phyloP scores from a whole-genome alignment of 78 protist species.

The Guillardia theta region DNA sequence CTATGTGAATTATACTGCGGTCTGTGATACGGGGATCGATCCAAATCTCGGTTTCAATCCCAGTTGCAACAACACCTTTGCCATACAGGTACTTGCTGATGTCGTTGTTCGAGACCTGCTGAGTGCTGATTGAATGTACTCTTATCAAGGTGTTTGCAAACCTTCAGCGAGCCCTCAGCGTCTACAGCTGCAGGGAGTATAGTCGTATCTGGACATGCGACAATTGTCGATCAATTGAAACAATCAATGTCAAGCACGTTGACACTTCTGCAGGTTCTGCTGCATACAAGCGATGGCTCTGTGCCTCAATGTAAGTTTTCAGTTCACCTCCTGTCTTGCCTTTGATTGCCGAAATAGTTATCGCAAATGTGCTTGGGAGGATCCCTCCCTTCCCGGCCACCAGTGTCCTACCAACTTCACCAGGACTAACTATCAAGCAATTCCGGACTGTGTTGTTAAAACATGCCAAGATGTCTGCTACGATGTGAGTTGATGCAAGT shows the following conservation, averaged over 20 bases:
- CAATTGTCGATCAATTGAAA: neutral
- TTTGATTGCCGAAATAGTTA: neutral
- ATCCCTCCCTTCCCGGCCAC: neutral
- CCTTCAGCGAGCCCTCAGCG: slow-evolving; percentile 17
- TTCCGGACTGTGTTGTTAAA: neutral
- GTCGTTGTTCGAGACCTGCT: neutral
- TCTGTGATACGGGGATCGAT: neutral
- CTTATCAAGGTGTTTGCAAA: neutral
- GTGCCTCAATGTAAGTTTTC: neutral
- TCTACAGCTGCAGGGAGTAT: slow-evolving; percentile 39
- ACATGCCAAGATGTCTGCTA: slow-evolving; percentile 41
- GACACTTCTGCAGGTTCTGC: no score
- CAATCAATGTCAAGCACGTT: no score
- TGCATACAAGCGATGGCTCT: slow-evolving; percentile 21
- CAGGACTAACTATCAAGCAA: neutral
- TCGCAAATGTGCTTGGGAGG: neutral
- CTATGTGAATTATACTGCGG: neutral
- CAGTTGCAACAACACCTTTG: slow-evolving; percentile 23
- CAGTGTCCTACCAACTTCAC: slow-evolving; percentile 4
- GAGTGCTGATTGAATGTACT: neutral
- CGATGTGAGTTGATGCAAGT: neutral
- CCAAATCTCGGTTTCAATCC: slow-evolving; percentile 15
- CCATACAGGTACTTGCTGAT: neutral
- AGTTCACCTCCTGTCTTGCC: neutral
- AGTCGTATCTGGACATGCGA: slow-evolving; percentile 40